Conservation (phyloP, 345 rosid species). For the Cardiospermum halicacabum region DNA sequence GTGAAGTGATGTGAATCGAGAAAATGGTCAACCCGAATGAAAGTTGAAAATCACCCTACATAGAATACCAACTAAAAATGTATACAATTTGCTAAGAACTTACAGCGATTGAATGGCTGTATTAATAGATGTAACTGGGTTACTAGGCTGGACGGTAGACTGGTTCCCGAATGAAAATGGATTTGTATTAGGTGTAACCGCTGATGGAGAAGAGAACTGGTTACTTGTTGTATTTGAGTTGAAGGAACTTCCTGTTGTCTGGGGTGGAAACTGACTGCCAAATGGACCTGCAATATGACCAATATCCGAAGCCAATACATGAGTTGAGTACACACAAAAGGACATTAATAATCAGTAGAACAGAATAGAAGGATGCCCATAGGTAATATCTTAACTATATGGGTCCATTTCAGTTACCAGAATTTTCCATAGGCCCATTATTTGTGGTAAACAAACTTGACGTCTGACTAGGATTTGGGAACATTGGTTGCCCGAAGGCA, state of each 20-base stretch:
- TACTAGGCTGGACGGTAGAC: conserved; percentile 8
- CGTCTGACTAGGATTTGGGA: conserved; percentile 39
- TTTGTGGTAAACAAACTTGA: conserved; percentile 23
- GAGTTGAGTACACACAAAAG: conserved; percentile 1
- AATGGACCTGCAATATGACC: conserved; percentile 20
- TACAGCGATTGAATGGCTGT: conserved; percentile 24
- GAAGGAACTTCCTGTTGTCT: conserved; percentile 17
- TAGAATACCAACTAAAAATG: background rate
- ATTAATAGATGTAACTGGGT: conserved; percentile 18
- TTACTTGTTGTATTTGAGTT: conserved; percentile 15
- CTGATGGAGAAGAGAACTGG: conserved; percentile 23
- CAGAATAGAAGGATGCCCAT: too few relatives aligned
- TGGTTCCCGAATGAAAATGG: conserved; percentile 18
- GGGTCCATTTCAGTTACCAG: conserved; percentile 9
- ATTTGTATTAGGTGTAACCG: conserved; percentile 14
- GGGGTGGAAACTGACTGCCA: conserved; percentile 25
- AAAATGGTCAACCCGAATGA: background rate
- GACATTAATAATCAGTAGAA: background rate
- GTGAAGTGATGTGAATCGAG: background rate
- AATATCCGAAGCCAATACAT: conserved; percentile 19
- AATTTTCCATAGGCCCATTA: conserved; percentile 23
- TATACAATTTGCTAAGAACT: conserved; percentile 14
- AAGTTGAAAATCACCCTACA: background rate
- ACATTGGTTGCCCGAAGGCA: conserved; percentile 40
- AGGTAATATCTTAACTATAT: too few relatives aligned